Conservation (phyloP, 202 grass and related monocot species). For the Musa balbisiana region DNA sequence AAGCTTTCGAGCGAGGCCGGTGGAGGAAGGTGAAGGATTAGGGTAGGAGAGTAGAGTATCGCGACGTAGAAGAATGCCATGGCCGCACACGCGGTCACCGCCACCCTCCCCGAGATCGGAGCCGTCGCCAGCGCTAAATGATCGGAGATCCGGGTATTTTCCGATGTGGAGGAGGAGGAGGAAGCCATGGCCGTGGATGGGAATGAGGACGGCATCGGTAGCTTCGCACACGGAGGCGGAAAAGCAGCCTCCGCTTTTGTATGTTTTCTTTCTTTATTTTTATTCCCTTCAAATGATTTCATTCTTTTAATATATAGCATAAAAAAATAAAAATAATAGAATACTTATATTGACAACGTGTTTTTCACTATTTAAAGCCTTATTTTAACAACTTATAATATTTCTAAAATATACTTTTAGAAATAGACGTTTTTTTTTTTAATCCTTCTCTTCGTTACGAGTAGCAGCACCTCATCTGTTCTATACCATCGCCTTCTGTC, state of each 20-base stretch:
- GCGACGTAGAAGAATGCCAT: constrained; percentile 87
- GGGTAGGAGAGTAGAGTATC: constrained; percentile 66
- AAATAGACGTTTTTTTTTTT: too few species aligned
- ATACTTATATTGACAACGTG: too few species aligned
- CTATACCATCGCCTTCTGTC: too few species aligned
- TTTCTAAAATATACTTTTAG: too few species aligned
- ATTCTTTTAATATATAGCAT: too few species aligned
- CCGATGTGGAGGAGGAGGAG: neutral
- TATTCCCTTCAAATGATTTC: neutral
- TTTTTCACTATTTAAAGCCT: too few species aligned
- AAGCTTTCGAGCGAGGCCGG: constrained; percentile 50
- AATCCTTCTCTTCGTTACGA: too few species aligned
- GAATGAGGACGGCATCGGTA: neutral
- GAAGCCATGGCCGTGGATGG: neutral
- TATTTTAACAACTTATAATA: too few species aligned
- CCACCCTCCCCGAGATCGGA: constrained; percentile 25
- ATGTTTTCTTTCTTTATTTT: neutral
- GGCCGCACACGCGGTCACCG: constrained; percentile 43
- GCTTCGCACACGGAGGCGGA: neutral
- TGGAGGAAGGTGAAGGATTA: constrained; percentile 50
- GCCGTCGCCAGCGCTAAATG: neutral
- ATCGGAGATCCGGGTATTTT: neutral
- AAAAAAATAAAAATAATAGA: too few species aligned
- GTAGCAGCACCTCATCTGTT: too few species aligned
- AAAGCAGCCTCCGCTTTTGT: neutral